These are phyloP conservation scores for Luffa aegyptiaca DNA, from an alignment of 306 rosid species.

Conservation along the genomic window DNA sequence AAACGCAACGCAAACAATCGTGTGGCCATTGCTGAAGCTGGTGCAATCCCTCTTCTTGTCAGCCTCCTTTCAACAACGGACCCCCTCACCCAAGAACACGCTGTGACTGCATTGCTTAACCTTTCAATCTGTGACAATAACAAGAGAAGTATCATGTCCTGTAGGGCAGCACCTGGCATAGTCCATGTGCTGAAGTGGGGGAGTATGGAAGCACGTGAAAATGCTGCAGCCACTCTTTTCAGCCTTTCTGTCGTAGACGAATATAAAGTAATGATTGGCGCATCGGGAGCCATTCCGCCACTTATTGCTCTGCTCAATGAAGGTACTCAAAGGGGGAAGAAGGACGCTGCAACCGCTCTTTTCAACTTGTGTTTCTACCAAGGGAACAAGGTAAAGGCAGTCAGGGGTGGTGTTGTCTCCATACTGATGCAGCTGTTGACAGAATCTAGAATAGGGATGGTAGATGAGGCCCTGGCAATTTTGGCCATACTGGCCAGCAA, in stretches of 20 bases:
- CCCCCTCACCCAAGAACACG: slow-evolving; percentile 94
- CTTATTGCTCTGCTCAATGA: slow-evolving; percentile 66
- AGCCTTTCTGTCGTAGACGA: slow-evolving; percentile 91
- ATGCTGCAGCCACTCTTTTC: slow-evolving; percentile 95
- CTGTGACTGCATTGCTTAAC: slow-evolving; percentile 88
- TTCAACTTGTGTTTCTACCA: slow-evolving; percentile 91
- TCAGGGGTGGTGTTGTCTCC: slow-evolving; percentile 82
- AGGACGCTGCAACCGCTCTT: slow-evolving; percentile 94
- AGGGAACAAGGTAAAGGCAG: slow-evolving; percentile 89
- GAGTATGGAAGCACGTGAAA: slow-evolving; percentile 99
- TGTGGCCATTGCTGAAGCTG: slow-evolving; percentile 95
- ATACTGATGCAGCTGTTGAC: slow-evolving; percentile 75
- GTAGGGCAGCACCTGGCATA: slow-evolving; percentile 81
- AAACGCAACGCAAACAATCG: slow-evolving; percentile 94
- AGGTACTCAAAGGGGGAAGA: slow-evolving; percentile 95
- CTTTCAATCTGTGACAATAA: slow-evolving; percentile 88
- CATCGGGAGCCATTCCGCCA: slow-evolving; percentile 86
- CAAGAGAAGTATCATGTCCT: slow-evolving; percentile 68
- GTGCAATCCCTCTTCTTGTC: slow-evolving; percentile 85
- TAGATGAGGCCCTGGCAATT: slow-evolving; percentile 94
- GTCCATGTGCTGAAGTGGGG: slow-evolving; percentile 84
- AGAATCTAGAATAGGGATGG: slow-evolving; percentile 82
- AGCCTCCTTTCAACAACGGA: slow-evolving; percentile 59
- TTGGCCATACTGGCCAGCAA: slow-evolving; percentile 85
- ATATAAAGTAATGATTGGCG: slow-evolving; percentile 75